phyloP scores from a whole-genome alignment of 306 rosid species.

The Parietaria judaica region DNA sequence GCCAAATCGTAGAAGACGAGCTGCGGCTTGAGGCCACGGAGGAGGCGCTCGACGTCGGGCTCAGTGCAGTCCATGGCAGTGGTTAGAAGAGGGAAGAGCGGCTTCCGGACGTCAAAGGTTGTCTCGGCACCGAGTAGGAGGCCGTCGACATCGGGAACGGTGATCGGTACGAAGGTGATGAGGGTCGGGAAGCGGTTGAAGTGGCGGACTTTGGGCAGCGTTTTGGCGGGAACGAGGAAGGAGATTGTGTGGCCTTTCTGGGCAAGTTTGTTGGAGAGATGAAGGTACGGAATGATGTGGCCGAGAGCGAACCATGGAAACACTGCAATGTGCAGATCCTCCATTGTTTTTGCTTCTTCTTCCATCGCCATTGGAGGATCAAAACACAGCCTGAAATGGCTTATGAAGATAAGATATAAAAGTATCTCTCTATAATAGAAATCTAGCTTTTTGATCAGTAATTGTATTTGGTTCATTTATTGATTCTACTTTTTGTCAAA shows the following conservation, averaged over 20 bases:
- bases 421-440: no score
- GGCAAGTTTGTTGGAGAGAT: slow-evolving; percentile 59
- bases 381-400: no score
- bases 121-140: slow-evolving; percentile 54
- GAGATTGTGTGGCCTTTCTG: slow-evolving; percentile 50
- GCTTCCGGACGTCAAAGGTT: slow-evolving; percentile 42
- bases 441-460: no score
- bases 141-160: slow-evolving; percentile 47
- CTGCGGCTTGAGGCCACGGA: slow-evolving; percentile 36
- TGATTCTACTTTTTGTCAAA: no score
- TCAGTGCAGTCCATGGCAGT: slow-evolving; percentile 55
- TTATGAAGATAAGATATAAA: no score
- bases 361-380: no score
- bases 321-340: slow-evolving; percentile 45
- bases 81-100: slow-evolving; percentile 30
- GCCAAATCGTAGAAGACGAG: slow-evolving; percentile 35
- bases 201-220: slow-evolving; percentile 31
- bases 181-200: slow-evolving; percentile 51
- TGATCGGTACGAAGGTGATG: slow-evolving; percentile 49
- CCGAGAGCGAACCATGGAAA: slow-evolving; percentile 74
- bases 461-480: no score
- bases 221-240: slow-evolving; percentile 47
- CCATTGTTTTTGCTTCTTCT: background rate
- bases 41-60: slow-evolving; percentile 27
- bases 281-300: slow-evolving; percentile 50